These are phyloP conservation scores for Yarrowia osloensis DNA, from an alignment of 805 yeast genomes.

Conservation along the genomic window DNA sequence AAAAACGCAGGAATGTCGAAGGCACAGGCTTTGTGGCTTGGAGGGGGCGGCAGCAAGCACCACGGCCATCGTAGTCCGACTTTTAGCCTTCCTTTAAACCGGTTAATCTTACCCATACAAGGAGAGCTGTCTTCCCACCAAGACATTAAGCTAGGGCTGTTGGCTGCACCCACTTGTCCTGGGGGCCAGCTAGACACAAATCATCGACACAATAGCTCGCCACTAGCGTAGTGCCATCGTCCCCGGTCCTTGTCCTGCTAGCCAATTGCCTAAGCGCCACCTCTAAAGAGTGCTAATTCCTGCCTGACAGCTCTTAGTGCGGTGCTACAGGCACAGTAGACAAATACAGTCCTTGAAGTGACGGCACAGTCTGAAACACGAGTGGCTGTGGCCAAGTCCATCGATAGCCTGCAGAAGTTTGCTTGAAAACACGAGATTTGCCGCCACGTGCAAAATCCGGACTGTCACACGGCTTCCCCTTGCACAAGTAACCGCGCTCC, in stretches of 20 bases:
- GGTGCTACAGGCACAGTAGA: not conserved
- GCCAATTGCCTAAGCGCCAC: not conserved
- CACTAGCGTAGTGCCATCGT: not conserved
- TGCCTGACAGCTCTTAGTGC: not conserved
- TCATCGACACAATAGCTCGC: not conserved
- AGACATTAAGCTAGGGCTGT: not conserved
- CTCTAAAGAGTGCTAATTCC: not conserved
- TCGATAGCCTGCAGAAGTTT: constrained; percentile 2
- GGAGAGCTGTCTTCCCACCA: not conserved
- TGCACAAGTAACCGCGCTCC: not conserved
- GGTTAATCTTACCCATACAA: not conserved
- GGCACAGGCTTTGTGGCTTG: not conserved
- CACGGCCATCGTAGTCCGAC: not conserved
- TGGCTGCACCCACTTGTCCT: not conserved
- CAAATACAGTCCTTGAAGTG: too few species aligned
- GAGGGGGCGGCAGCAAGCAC: not conserved
- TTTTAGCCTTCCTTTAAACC: not conserved
- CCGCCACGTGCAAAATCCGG: not conserved
- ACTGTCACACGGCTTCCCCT: not conserved
- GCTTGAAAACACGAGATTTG: constrained; percentile 3
- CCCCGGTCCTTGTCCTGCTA: not conserved
- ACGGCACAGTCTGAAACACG: not conserved
- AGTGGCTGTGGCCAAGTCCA: not conserved
- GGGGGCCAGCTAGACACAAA: not conserved
- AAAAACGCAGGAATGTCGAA: not conserved